Evolutionary conservation across 129 eudicot genomes (phyloP).

Genomic region (Mikania micrantha): DNA sequence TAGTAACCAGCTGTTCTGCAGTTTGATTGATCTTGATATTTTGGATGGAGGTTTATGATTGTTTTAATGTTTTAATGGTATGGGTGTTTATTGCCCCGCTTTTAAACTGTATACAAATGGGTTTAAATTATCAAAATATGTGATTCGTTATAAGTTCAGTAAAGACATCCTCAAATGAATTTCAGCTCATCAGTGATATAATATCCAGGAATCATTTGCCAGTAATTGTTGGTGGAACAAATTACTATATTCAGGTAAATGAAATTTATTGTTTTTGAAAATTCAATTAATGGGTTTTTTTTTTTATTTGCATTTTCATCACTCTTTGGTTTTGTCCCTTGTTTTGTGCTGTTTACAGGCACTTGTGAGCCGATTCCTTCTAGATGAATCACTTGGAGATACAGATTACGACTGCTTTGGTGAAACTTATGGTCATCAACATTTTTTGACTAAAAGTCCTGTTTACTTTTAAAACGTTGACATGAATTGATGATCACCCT

Average conservation of each 20-base stretch:
- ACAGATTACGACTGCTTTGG: conserved; percentile 33
- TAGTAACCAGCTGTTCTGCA: background rate
- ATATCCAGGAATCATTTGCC: conserved; percentile 80
- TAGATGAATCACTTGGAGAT: conserved; percentile 61
- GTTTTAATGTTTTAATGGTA: background rate
- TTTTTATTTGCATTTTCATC: background rate
- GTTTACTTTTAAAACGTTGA: background rate
- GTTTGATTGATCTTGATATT: conserved; percentile 1
- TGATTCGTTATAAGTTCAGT: background rate
- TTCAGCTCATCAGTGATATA: conserved; percentile 75
- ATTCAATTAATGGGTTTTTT: conserved; percentile 3
- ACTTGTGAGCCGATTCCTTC: conserved; percentile 84
- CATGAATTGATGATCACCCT: background rate
- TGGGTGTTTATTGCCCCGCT: background rate
- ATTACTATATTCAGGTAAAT: conserved; percentile 89
- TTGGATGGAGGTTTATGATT: background rate
- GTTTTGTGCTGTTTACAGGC: conserved; percentile 47
- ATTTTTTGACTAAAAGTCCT: background rate
- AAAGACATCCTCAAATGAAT: background rate
- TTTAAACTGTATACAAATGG: background rate
- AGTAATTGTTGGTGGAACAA: conserved; percentile 95
- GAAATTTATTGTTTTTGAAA: background rate
- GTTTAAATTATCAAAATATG: background rate
- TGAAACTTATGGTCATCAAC: conserved; percentile 46
- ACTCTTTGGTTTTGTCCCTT: background rate